Evolutionary conservation across 768 basidiomycete genomes (phyloP).

Genomic region (Infundibulicybe gibba): DNA sequence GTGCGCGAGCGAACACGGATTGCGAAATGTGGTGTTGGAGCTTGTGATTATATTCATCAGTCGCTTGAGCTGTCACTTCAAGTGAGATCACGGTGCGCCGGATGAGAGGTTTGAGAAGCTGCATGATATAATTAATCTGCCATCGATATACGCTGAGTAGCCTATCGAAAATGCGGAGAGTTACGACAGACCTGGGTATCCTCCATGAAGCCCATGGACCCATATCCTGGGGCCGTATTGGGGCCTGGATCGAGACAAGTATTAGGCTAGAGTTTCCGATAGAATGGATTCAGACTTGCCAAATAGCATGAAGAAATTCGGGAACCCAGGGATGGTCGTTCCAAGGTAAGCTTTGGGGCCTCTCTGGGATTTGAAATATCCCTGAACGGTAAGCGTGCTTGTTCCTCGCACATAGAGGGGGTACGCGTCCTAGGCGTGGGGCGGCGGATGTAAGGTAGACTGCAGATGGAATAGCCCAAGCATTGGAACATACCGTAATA

Average conservation of each 20-base stretch:
- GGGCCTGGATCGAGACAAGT: conserved; percentile 33
- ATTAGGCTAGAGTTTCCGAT: not conserved
- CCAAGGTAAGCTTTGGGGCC: conserved; percentile 44
- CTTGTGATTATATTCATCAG: conserved; percentile 15
- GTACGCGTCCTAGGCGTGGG: conserved; percentile 23
- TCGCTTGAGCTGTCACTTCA: conserved; percentile 11
- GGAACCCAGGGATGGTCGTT: conserved; percentile 40
- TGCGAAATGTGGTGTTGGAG: conserved; percentile 13
- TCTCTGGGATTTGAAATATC: conserved; percentile 32
- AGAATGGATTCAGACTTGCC: conserved; percentile 17
- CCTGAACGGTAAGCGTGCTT: conserved; percentile 27
- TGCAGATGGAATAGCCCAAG: not conserved
- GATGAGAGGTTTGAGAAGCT: conserved; percentile 18
- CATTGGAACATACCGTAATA: conserved; percentile 14
- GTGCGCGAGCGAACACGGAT: conserved; percentile 25
- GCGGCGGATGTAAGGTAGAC: not conserved
- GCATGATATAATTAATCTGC: conserved; percentile 36
- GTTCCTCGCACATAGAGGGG: conserved; percentile 28
- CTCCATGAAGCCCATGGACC: conserved; percentile 37
- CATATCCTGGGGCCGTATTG: conserved; percentile 40
- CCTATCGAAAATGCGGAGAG: not conserved
- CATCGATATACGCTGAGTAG: not conserved
- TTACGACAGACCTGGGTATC: conserved; percentile 33
- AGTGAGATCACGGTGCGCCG: conserved; percentile 9
- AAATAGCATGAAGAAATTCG: conserved; percentile 37